Conservation (phyloP, 495 filamentous ascomycete genomes). For the Venustampulla echinocandica region DNA sequence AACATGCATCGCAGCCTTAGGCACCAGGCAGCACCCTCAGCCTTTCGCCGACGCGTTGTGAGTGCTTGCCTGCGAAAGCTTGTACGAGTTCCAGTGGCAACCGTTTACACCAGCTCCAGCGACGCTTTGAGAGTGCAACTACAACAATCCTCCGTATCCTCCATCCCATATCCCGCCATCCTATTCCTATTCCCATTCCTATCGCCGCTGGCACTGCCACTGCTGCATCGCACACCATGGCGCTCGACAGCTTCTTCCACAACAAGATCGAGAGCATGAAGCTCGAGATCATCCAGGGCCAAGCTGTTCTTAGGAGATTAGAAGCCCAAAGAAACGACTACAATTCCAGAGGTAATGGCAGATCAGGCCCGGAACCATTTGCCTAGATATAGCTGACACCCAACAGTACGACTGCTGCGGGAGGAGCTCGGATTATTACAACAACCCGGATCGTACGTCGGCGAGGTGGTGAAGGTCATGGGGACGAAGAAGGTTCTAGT, state of each 20-base stretch:
- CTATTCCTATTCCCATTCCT: no score
- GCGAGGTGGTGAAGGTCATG: conserved; percentile 99
- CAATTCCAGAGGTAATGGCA: conserved; percentile 64
- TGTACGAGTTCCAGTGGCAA: background rate
- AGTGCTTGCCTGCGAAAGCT: background rate
- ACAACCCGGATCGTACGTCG: conserved; percentile 96
- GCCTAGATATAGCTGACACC: conserved; percentile 15
- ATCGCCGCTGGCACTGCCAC: no score
- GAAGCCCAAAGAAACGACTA: conserved; percentile 99
- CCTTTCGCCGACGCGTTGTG: background rate
- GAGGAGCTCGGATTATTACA: conserved; percentile 95
- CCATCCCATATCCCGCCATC: background rate
- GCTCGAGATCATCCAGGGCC: conserved; percentile 97
- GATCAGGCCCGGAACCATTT: background rate
- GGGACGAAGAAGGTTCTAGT: conserved; percentile 98
- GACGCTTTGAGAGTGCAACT: no score
- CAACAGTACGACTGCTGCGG: conserved; percentile 70
- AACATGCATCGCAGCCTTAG: background rate
- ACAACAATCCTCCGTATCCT: background rate
- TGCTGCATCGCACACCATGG: no score
- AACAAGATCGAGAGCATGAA: conserved; percentile 99
- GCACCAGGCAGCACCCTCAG: no score
- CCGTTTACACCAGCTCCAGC: no score
- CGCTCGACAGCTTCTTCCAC: conserved; percentile 97
- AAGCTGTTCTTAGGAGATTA: conserved; percentile 85